A percentile compares a stretch with the other conserved stretches of the same genome.
Conservation (phyloP, 352 stramenopile genomes). For the Phytophthora pluvialis region DNA sequence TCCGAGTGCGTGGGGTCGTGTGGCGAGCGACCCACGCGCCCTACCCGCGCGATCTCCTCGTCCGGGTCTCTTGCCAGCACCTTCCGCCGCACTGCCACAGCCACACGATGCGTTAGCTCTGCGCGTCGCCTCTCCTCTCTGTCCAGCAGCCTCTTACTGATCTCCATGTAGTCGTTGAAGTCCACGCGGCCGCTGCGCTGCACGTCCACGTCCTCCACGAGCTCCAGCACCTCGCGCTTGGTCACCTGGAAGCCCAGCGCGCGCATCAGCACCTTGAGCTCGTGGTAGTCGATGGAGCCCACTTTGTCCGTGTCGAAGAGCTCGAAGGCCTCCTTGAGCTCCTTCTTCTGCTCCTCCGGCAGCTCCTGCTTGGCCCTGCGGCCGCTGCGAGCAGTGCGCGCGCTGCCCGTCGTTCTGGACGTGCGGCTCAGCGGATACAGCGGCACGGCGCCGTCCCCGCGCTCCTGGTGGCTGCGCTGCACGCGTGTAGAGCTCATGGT, state of each 20-base stretch:
- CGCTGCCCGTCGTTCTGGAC: conserved; percentile 15
- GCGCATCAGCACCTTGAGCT: conserved; percentile 95
- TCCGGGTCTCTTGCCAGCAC: conserved; percentile 89
- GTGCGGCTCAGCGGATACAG: conserved; percentile 29
- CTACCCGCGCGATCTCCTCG: conserved; percentile 91
- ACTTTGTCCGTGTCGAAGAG: conserved; percentile 94
- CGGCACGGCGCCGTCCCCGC: conserved; percentile 32
- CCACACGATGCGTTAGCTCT: conserved; percentile 15
- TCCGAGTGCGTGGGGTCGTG: conserved; percentile 24
- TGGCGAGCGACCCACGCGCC: conserved; percentile 23
- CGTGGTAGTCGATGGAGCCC: conserved; percentile 92
- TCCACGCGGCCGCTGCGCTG: conserved; percentile 84
- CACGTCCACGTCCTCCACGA: conserved; percentile 92
- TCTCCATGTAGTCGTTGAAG: conserved; percentile 92
- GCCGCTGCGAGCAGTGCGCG: conserved; percentile 12
- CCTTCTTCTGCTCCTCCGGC: conserved; percentile 85
- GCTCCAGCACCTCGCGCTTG: conserved; percentile 88
- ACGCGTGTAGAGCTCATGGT: conserved; percentile 38
- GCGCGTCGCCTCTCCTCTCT: background rate
- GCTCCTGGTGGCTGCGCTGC: conserved; percentile 39
- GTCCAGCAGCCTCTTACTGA: conserved; percentile 63
- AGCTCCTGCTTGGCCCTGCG: conserved; percentile 76
- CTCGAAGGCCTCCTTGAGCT: conserved; percentile 93
- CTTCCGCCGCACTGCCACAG: conserved; percentile 71
- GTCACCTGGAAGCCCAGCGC: conserved; percentile 93